phyloP scores from a whole-genome alignment of 2,329 filamentous ascomycete genomes.

The Graphilbum ipis-grandicollis region DNA sequence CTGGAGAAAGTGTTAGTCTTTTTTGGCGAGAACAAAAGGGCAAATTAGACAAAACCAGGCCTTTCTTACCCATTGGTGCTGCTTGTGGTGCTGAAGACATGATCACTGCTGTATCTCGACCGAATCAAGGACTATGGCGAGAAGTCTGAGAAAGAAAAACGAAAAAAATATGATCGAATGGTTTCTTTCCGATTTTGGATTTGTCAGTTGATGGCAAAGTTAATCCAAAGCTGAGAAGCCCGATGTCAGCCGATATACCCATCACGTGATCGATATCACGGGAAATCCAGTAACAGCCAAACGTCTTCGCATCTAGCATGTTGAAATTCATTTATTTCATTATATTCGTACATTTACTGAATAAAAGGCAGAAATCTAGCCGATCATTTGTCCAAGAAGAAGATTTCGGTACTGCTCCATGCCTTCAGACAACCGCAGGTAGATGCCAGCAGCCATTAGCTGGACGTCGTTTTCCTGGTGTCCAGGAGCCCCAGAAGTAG shows the following conservation, averaged over 20 bases:
- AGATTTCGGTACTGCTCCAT: constrained; percentile 66
- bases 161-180: too few species aligned
- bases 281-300: too few species aligned
- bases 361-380: constrained; percentile 5
- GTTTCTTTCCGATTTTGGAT: too few species aligned
- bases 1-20: background rate
- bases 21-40: too few species aligned
- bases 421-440: constrained; percentile 64
- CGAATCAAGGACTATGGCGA: too few species aligned
- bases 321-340: too few species aligned
- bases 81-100: constrained; percentile 14
- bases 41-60: constrained; percentile 1
- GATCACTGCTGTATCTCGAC: constrained; percentile 2
- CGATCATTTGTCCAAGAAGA: constrained; percentile 52
- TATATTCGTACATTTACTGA: too few species aligned
- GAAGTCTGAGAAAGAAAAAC: background rate
- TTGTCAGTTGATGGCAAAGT: too few species aligned
- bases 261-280: too few species aligned
- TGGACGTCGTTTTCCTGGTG: constrained; percentile 65
- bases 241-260: too few species aligned
- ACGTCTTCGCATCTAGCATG: too few species aligned
- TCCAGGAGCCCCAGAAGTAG: constrained; percentile 25
- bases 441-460: constrained; percentile 57
- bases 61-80: constrained; percentile 14
- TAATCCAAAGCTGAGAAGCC: too few species aligned